Evolutionary conservation across 306 rosid species (phyloP), one percentile per base, ranked within the genome.

Genomic region (Lathyrus tuberosus): DNA sequence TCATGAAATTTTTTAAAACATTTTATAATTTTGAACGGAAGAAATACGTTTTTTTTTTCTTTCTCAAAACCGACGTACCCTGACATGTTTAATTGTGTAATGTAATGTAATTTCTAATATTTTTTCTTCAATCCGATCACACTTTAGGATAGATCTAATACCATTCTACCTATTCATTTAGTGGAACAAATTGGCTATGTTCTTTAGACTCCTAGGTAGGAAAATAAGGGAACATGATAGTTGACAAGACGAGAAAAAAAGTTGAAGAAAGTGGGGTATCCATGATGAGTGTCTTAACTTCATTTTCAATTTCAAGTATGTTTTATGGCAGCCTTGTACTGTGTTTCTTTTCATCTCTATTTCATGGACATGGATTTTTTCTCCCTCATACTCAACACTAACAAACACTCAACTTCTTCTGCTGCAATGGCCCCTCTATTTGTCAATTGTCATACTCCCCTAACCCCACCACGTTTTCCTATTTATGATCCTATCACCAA

Each of bases 261-360:
- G 44, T 22, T 65, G 78, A 43, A 62, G 20, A 13, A 18, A 12
- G 72, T 33, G 73, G 63, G 75, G 71, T 22, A 44, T 4, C 43
- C 1, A 13, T 6, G 46, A 56, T n/a, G 18, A 38, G 48, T 48
- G 18, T 51, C 67, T 47, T 12, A 56, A 13, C 54, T 68, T 70
- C 56, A 70, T 57, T 49, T 65, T 42, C 65, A 52, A 76, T 69
- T 78, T 78, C 37, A 67, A 67, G 68, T 58, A 63, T 75, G 69
- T 70, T 54, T 80, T 67, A 49, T 73, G 82, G 84, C 77, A 79
- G 82, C 84, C 81, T 83, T 82, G 26, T 62, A 41, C 33, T 37
- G 7, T 53, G 13, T 31, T 44, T 35, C 17, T 75, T 41, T 67
- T 70, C 47, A 43, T 52, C 67, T 52, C 67, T 14, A 41, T 33